A percentile compares a stretch with the other conserved stretches of the same genome.
These are phyloP conservation scores for Pelargonium myrrhifolium DNA, from an alignment of 441 rosid species.

Conservation along the genomic window DNA sequence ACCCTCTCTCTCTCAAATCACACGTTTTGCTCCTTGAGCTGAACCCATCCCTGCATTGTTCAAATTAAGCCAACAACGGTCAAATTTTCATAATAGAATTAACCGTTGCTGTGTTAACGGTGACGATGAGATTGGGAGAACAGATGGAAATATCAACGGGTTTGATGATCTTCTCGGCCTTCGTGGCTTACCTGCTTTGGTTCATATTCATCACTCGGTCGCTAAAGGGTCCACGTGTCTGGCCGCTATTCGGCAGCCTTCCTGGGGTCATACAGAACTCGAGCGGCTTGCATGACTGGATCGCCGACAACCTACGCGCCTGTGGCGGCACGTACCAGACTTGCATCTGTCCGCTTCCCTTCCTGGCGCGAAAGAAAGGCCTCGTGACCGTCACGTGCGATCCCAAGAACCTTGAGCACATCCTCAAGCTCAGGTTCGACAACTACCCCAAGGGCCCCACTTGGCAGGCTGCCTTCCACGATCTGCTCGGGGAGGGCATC, in stretches of 20 bases:
- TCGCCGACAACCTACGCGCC: conserved; percentile 83
- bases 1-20: no score
- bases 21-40: not conserved
- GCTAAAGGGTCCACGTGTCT: conserved; percentile 78
- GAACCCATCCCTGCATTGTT: not conserved
- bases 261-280: conserved; percentile 82
- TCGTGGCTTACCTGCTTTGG: conserved; percentile 75
- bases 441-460: conserved; percentile 98
- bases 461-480: conserved; percentile 93
- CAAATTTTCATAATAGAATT: not conserved
- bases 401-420: conserved; percentile 79
- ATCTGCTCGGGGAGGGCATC: conserved; percentile 84
- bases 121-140: not conserved
- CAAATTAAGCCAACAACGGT: no score
- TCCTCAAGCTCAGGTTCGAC: conserved; percentile 71
- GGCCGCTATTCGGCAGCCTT: conserved; percentile 85
- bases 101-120: not conserved
- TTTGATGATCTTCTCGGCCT: conserved; percentile 51
- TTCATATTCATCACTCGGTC: conserved; percentile 80
- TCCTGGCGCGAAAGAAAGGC: conserved; percentile 73
- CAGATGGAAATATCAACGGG: conserved; percentile 60
- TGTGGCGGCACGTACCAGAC: conserved; percentile 97
- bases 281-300: conserved; percentile 94
- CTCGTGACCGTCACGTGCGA: conserved; percentile 96
- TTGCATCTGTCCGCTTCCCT: conserved; percentile 80